Conservation (phyloP, 139 green algal genomes). For the Chlamydomonas schloesseri region DNA sequence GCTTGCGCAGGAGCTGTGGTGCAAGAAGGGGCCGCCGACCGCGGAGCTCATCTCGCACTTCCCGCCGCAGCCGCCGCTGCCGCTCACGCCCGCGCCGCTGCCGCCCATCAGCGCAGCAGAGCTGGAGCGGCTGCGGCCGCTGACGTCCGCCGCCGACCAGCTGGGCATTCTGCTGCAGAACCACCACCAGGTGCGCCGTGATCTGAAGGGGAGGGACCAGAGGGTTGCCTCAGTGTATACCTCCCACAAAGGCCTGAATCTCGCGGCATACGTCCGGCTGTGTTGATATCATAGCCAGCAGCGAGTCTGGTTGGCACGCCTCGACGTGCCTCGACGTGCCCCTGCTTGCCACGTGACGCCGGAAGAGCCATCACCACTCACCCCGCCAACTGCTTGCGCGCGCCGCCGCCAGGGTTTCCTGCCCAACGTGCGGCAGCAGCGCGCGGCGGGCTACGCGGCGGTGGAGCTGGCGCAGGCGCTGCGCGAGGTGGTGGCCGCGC, state of each 20-base stretch:
- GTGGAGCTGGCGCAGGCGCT: conserved; percentile 86
- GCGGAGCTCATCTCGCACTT: conserved; percentile 75
- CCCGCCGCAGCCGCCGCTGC: conserved; percentile 68
- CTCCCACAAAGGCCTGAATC: too few species aligned
- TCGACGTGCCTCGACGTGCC: too few species aligned
- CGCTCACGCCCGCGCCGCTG: conserved; percentile 21
- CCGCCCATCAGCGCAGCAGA: conserved; percentile 30
- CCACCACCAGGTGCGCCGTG: conserved; percentile 70
- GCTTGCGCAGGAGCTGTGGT: conserved; percentile 84
- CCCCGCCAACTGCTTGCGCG: too few species aligned
- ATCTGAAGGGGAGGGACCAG: too few species aligned
- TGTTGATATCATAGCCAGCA: too few species aligned
- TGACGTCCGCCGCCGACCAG: conserved; percentile 73
- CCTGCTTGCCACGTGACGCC: too few species aligned
- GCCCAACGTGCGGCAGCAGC: conserved; percentile 85
- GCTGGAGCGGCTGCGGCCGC: conserved; percentile 39
- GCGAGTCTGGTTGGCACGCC: too few species aligned
- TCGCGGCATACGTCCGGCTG: too few species aligned
- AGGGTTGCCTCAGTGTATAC: too few species aligned
- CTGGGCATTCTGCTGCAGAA: conserved; percentile 86
- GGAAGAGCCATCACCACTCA: too few species aligned
- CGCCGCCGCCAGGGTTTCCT: conserved; percentile 91
- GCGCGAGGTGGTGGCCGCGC: conserved; percentile 58
- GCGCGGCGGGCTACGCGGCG: conserved; percentile 82
- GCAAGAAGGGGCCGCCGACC: conserved; percentile 84